Conservation (phyloP, 2,329 filamentous ascomycete species). For the Aureobasidium sp. region DNA sequence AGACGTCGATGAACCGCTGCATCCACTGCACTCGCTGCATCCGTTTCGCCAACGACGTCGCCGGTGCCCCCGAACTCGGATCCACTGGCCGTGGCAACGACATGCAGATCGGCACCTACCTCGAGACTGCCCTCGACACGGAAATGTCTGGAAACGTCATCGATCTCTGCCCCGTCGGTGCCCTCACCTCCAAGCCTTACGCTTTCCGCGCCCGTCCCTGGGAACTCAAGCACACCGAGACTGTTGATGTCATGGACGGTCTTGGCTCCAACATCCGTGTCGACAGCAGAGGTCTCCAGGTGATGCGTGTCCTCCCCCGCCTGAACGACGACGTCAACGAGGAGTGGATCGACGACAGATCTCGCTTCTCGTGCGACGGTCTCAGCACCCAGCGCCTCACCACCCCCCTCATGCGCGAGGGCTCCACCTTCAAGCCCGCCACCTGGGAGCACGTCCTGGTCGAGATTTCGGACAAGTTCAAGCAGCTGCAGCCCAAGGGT, state of each 20-base stretch:
- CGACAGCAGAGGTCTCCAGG: conserved; percentile 86
- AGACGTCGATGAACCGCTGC: conserved; percentile 98
- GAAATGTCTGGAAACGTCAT: conserved; percentile 97
- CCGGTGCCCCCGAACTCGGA: conserved; percentile 89
- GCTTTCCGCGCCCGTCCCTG: conserved; percentile 94
- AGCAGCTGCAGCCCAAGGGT: conserved; percentile 70
- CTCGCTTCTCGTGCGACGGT: conserved; percentile 91
- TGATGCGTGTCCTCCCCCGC: conserved; percentile 88
- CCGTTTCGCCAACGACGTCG: conserved; percentile 95
- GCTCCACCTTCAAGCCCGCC: conserved; percentile 84
- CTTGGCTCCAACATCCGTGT: conserved; percentile 92
- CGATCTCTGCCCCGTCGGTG: conserved; percentile 94
- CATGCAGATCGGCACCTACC: conserved; percentile 95
- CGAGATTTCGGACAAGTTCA: conserved; percentile 75
- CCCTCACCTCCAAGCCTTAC: conserved; percentile 93
- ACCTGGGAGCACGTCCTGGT: conserved; percentile 93
- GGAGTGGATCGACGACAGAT: conserved; percentile 99
- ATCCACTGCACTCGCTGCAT: conserved; percentile 98
- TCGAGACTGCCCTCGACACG: conserved; percentile 87
- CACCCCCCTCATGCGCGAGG: conserved; percentile 78
- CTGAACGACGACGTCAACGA: conserved; percentile 98
- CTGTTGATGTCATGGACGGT: conserved; percentile 87
- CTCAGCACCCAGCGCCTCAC: conserved; percentile 94
- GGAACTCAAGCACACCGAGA: conserved; percentile 95
- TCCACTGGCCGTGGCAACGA: conserved; percentile 93